Base-by-base conservation (phyloP, 2,329 filamentous ascomycete species). In the Talaromyces sp. region DNA sequence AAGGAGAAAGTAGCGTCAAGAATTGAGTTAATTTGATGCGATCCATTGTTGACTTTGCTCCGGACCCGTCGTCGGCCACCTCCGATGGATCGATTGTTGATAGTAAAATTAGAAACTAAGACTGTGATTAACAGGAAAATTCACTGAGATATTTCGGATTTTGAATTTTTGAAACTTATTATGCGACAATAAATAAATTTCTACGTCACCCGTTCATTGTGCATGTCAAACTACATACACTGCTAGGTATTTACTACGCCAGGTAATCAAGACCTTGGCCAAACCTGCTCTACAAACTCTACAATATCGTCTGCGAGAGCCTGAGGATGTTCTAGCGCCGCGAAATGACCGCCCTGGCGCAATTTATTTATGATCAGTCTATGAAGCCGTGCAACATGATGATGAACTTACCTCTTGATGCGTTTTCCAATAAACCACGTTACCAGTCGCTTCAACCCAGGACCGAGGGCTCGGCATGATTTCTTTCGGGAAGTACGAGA, bases 281-380 rank as follows among this genome's bases (percentile, higher is more conserved):
- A 73, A 16, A 72, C 67, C 59, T 73, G 68, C 9, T 68, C 60
- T 10, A 75, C 65, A 64, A 76, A 77, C 3, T 67, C 67, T 63
- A 75, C 74, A 50, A 82, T 67, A 57, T 80, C 79, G 10, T 74
- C 74, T 64, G 81, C 78, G 53, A 83, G 66, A 1, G 75, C 68
- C 62, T 74, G 67, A 0, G 77, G 76, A 27, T 78, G 75, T 47
- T 81, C 78, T 9, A 78, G 69, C 0, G 76, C 72, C 1, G 84
- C 82, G 67, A 85, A 85, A 70, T 85, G 83, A 0, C 84, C 83
- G 16, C 84, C 84, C 67, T 74, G 69, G 34, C 47, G 14, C 6
- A 55, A 44, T 23, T 12, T 28, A 30, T 36, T 27, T 34, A 16
- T 47, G 2, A 60, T 31, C 59, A 31, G 58, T 52, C 27, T 10